A percentile compares a stretch with the other conserved stretches of the same genome.
Conservation (phyloP, 768 basidiomycete genomes). For the Crassisporium funariophilum region DNA sequence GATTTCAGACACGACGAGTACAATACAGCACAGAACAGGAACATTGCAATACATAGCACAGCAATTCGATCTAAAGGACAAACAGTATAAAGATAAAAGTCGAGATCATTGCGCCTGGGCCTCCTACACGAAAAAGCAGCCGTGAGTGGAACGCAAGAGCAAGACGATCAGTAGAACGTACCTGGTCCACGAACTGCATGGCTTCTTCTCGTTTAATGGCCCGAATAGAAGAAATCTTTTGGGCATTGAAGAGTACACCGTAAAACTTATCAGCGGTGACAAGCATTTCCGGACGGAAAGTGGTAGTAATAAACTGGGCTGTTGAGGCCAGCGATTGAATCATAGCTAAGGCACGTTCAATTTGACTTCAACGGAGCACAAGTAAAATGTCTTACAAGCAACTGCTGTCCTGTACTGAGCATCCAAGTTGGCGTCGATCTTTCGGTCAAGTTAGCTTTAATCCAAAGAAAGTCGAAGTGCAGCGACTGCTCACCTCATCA, state of each 20-base stretch:
- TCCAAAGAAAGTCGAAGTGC: neutral
- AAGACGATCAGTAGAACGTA: conserved; percentile 26
- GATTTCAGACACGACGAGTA: no score
- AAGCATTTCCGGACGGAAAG: conserved; percentile 97
- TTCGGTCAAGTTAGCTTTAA: conserved; percentile 1
- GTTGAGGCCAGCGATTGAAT: conserved; percentile 86
- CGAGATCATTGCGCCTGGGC: conserved; percentile 31
- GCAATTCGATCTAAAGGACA: conserved; percentile 5
- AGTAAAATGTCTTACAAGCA: conserved; percentile 65
- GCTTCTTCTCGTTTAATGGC: conserved; percentile 90
- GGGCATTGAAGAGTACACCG: conserved; percentile 94
- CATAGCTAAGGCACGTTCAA: conserved; percentile 62
- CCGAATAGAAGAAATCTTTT: conserved; percentile 90
- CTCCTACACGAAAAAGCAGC: conserved; percentile 21
- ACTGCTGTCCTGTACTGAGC: conserved; percentile 98
- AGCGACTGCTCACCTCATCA: conserved; percentile 83
- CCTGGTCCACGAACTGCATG: conserved; percentile 92
- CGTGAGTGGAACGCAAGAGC: neutral
- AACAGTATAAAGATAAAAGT: conserved; percentile 5
- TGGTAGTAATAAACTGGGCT: conserved; percentile 97
- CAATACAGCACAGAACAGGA: neutral
- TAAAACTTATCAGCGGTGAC: conserved; percentile 96
- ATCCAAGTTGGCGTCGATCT: conserved; percentile 98
- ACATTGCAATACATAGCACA: conserved; percentile 3
- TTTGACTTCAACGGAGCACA: neutral